Percentiles rank a stretch among this genome's conserved stretches.
Conservation (phyloP, 495 filamentous ascomycete species). For the Penicillium cinerascens region DNA sequence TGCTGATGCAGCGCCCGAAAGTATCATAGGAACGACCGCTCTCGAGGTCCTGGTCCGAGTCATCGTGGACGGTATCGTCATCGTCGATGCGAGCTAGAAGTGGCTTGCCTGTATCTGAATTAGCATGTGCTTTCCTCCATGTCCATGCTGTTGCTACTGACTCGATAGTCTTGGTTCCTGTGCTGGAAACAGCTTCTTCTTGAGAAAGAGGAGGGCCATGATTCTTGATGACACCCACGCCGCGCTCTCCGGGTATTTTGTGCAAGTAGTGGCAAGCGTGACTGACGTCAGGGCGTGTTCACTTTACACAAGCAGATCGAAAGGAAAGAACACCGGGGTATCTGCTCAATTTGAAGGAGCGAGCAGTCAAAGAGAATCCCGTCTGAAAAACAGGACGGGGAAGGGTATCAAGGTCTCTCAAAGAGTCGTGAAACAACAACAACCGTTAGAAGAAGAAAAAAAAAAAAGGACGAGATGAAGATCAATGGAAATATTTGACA, state of each 20-base stretch:
- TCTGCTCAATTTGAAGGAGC: neutral
- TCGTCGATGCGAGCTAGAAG: conserved; percentile 31
- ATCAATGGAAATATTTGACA: neutral
- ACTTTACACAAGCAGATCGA: neutral
- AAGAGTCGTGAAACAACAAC: neutral
- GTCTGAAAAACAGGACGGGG: neutral
- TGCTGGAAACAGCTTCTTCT: conserved; percentile 39
- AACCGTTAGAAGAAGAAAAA: neutral
- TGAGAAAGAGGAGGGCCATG: conserved; percentile 45
- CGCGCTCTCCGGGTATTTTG: neutral
- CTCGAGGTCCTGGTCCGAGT: conserved; percentile 35
- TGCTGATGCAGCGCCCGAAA: conserved; percentile 31
- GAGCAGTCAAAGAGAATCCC: neutral
- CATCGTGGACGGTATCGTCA: conserved; percentile 28
- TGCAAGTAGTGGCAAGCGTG: conserved; percentile 3
- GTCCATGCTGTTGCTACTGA: conserved; percentile 6
- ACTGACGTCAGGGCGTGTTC: conserved; percentile 9
- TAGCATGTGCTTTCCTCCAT: neutral
- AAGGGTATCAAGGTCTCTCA: conserved; percentile 3
- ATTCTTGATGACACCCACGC: neutral
- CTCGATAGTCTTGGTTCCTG: conserved; percentile 15
- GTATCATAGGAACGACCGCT: conserved; percentile 36
- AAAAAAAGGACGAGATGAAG: neutral
- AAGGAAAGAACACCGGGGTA: neutral
- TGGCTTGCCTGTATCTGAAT: conserved; percentile 30